Evolutionary conservation across 179 eudicot genomes (phyloP).

Genomic region (Corrigiola litoralis): DNA sequence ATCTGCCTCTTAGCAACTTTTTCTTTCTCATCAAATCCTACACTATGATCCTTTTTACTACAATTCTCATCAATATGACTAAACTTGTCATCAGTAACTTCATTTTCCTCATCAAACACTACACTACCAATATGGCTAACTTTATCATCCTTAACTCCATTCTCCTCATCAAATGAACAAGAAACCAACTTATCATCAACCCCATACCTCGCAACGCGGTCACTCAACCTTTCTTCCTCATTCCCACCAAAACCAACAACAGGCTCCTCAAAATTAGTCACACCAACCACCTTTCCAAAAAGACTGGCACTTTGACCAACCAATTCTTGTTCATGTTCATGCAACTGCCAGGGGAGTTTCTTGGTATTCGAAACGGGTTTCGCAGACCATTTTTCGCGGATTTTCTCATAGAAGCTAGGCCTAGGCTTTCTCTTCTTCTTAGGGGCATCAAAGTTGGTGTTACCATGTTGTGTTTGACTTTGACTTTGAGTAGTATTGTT

Average conservation of each 20-base stretch:
- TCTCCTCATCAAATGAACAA: constrained; percentile 5
- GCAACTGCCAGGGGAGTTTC: constrained; percentile 66
- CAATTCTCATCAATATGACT: not conserved
- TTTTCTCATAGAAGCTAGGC: constrained; percentile 78
- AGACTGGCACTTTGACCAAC: constrained; percentile 6
- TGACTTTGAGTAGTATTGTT: constrained; percentile 23
- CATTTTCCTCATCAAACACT: too few relatives aligned
- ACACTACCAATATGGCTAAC: not conserved
- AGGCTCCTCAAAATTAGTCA: constrained; percentile 7
- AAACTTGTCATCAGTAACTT: not conserved
- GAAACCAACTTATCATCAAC: constrained; percentile 5
- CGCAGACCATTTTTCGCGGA: constrained; percentile 75
- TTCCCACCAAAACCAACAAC: not conserved
- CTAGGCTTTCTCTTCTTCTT: constrained; percentile 58
- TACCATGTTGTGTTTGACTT: constrained; percentile 16
- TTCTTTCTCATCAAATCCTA: not conserved
- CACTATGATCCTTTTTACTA: not conserved
- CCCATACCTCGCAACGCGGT: not conserved
- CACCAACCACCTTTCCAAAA: not conserved
- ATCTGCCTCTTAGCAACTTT: not conserved
- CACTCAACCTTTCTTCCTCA: not conserved
- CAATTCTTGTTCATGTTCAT: constrained; percentile 11
- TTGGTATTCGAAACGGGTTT: constrained; percentile 39
- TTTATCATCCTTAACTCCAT: not conserved
- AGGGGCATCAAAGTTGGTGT: constrained; percentile 8